Base-by-base conservation (phyloP, 1,139 yeast species). In the Martiniozyma asiatica region DNA sequence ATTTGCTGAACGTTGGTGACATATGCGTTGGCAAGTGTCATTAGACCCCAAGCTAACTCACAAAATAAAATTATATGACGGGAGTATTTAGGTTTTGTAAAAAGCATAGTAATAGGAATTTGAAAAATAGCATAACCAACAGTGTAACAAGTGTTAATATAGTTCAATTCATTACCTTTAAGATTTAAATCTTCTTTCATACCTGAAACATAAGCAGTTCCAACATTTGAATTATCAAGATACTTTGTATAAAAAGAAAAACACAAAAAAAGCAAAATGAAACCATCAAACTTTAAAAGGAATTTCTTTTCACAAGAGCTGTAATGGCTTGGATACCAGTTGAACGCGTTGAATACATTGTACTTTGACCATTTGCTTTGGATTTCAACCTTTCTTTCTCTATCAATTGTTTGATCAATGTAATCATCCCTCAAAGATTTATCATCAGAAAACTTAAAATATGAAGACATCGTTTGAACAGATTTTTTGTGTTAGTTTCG, bases 131-230 rank as follows among this genome's bases (percentile, higher is more conserved):
- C 63, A 47, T 71, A 73, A 2, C 81, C 81, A 5, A 72, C 65
- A 9, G 69, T 68, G 48, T 72, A 73, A 29, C 68, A 61, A 0
- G 79, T 69, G 38, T 67, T 65, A 31, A 70, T 61, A 19, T 63
- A 39, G 39, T 69, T 71, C 35, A 57, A 55, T 39, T 64, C 61
- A 39, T 71, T 58, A 12, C 73, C 73, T n/a, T 50, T 41, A 61
- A 74, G 58, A 4, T 56, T 46, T 29, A 73, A 42, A 28, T 64
- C 73, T 31, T 68, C 68, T 40, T 65, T 61, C 72, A 73, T 64
- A 4, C 79, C 80, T 3, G 72, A 62, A 14, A 73, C 75, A 45
- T 71, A 73, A 2, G 80, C 79, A 41, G 68, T 68, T 21, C 65
- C 51, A 22, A 72, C 41, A 42, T 68, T 68, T 13, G 64, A 50